Evolutionary conservation across 2,329 filamentous ascomycete genomes (phyloP).

Genomic region (Neonectria magnoliae): DNA sequence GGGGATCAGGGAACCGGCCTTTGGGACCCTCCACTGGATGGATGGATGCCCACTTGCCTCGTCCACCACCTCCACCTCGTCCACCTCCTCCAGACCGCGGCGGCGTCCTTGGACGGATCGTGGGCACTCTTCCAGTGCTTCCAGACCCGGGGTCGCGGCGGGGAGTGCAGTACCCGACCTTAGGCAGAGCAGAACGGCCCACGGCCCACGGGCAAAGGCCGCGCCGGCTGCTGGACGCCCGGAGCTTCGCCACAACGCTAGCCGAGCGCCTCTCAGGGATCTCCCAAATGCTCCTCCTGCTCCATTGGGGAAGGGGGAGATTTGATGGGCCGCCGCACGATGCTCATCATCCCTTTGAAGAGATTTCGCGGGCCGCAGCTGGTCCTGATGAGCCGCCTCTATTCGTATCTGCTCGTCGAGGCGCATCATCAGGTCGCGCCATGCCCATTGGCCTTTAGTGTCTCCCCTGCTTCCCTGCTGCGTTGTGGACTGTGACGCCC

Average conservation of each 20-base stretch:
- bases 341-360: constrained; percentile 22
- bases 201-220: not conserved
- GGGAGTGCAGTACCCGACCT: too few relatives aligned
- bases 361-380: constrained; percentile 14
- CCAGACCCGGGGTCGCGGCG: too few relatives aligned
- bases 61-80: not conserved
- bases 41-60: not conserved
- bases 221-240: not conserved
- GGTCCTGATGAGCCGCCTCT: too few relatives aligned
- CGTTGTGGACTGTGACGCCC: not conserved
- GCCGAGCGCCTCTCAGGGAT: constrained; percentile 8
- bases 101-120: not conserved
- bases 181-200: not conserved
- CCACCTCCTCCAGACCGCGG: not conserved
- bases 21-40: not conserved
- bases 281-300: constrained; percentile 11
- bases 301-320: constrained; percentile 19
- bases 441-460: not conserved
- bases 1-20: not conserved
- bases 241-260: constrained; percentile 16
- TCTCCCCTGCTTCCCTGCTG: not conserved
- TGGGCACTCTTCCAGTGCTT: too few relatives aligned
- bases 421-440: not conserved
- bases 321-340: constrained; percentile 10
- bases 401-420: not conserved